Base-by-base conservation (phyloP, 2,329 filamentous ascomycete genomes). In the Penicillium thymicola region DNA sequence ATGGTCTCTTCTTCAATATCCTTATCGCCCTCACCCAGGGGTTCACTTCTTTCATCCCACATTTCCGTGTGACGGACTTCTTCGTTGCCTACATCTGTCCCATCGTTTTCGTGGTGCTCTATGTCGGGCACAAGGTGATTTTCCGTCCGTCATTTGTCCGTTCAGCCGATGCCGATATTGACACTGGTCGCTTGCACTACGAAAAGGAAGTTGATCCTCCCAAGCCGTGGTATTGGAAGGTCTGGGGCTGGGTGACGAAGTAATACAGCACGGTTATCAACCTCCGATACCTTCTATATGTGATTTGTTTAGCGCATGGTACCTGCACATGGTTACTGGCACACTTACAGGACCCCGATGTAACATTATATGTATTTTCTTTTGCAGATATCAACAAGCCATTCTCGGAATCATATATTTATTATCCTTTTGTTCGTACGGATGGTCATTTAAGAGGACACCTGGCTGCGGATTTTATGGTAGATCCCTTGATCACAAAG, bases 1-100 rank as follows among this genome's bases (percentile, higher is more conserved):
- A 86, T 64, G 86, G 86, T 2, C 75, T 89, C 1, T 82, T 85
- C 69, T 87, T 88, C 74, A 87, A 82, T 70, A 60, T 82, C 2
- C 71, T 89, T 45, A 85, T 89, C 60, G 78, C 85, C 44, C 58
- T 89, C 25, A 89, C 87, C 0, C 85, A 85, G 66, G 87, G 87
- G 4, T 90, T 89, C 73, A 84, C 84, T 9, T 80, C 82, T 10
- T 89, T 89, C 67, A 85, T 89, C 46, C 75, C 73, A 6, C 53
- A 46, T 14, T 89, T 86, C 82, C 76, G 75, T 64, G 81, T 80
- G 2, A 76, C 77, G 48, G 75, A 79, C 45, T 89, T 89, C 64
- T 88, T 89, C 58, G 78, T 83, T 1, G 79, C 82, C 6, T 89
- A 89, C 60, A 71, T 88, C 64, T 86, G 84, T 59, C 67, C 88